These are phyloP conservation scores for Hericium alpestre DNA, from an alignment of 768 basidiomycete species.

Conservation along the genomic window DNA sequence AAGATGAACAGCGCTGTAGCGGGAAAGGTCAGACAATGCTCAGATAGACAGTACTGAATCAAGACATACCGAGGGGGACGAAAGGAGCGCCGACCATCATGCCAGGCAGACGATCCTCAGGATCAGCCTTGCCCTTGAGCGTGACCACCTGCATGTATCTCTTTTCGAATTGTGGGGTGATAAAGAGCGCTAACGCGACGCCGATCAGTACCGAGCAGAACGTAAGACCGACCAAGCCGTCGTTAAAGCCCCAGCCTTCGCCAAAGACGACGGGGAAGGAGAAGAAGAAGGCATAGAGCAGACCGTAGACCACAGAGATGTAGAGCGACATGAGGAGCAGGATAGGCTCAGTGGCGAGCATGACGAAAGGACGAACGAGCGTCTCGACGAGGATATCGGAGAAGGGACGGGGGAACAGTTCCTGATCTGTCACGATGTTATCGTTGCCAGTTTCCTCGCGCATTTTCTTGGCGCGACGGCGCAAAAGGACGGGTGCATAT, in stretches of 20 bases:
- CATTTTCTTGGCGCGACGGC: conserved; percentile 26
- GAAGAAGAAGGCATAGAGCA: conserved; percentile 27
- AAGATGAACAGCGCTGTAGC: conserved; percentile 29
- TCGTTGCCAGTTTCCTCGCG: conserved; percentile 25
- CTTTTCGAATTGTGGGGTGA: conserved; percentile 25
- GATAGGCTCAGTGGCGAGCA: conserved; percentile 37
- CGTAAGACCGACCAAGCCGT: conserved; percentile 27
- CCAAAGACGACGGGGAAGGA: conserved; percentile 29
- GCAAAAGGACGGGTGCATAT: conserved; percentile 33
- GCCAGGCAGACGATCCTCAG: conserved; percentile 30
- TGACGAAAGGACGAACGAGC: conserved; percentile 31
- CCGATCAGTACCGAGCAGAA: conserved; percentile 32
- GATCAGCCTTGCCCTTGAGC: conserved; percentile 27
- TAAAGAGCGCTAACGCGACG: conserved; percentile 22
- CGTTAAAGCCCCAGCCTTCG: conserved; percentile 25
- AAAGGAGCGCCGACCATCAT: conserved; percentile 29
- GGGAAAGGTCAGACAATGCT: background rate
- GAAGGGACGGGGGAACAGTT: conserved; percentile 26
- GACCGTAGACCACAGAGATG: conserved; percentile 32
- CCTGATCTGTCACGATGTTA: conserved; percentile 32
- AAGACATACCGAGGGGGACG: conserved; percentile 18
- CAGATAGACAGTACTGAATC: background rate
- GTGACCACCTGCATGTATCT: conserved; percentile 22
- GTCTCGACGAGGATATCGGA: conserved; percentile 28
- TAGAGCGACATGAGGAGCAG: conserved; percentile 34